Evolutionary conservation across 106 monocot species (phyloP).

Genomic region (Hemerocallis citrina): DNA sequence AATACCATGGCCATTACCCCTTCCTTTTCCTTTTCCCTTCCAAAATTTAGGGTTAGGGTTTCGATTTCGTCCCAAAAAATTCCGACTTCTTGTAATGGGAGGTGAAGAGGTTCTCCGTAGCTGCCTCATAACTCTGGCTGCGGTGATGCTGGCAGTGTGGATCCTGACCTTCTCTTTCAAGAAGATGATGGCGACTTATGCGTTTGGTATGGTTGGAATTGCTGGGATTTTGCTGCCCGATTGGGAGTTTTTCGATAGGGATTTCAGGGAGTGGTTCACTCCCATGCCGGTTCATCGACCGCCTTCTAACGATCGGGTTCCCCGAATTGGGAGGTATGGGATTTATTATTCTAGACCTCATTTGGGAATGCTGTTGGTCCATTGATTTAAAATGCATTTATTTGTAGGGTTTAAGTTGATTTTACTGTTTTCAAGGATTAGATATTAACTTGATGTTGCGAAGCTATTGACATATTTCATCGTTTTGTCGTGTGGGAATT

Average conservation of each 20-base stretch:
- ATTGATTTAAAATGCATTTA: too few species aligned
- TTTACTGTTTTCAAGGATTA: too few species aligned
- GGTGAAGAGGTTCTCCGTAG: constrained; percentile 33
- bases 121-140: constrained; percentile 41
- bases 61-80: too few species aligned
- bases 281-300: constrained; percentile 35
- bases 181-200: constrained; percentile 51
- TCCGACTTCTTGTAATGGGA: too few species aligned
- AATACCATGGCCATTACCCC: background rate
- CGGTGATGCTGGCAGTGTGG: constrained; percentile 28
- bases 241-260: constrained; percentile 78
- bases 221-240: constrained; percentile 48
- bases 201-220: constrained; percentile 43
- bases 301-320: constrained; percentile 13
- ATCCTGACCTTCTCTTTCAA: constrained; percentile 37
- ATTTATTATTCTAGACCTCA: too few species aligned
- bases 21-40: background rate
- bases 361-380: too few species aligned
- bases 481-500: too few species aligned
- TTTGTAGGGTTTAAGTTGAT: too few species aligned
- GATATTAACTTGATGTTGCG: too few species aligned
- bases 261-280: constrained; percentile 59
- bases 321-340: constrained; percentile 19
- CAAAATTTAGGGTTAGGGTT: constrained; percentile 2
- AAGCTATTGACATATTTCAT: too few species aligned